Base-by-base conservation (phyloP, 225 moss, liverwort and hornwort species). In the Sphagnum contortum region DNA sequence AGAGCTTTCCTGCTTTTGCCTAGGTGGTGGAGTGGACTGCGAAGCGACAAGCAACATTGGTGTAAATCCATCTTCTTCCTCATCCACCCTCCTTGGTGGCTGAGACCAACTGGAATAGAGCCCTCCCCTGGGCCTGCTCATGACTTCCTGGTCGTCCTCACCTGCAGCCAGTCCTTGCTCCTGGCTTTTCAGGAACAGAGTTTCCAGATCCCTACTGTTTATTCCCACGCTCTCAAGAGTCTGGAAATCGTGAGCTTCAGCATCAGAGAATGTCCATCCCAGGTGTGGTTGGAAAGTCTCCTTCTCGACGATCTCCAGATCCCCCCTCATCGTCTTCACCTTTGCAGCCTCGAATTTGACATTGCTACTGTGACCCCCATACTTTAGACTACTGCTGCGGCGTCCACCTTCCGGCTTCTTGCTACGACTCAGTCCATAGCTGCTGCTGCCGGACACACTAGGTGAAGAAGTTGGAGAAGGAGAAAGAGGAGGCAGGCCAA, bases 1-100 rank as follows among this genome's bases (percentile, higher is more conserved):
- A 44, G 78, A 72, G 57, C 84, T 81, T 72, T 84, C 84, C 75
- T 84, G 84, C 63, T 75, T 84, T 75, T 84, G 80, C 53, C 3
- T 75, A 1, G 84, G 67, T 54, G 84, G 81, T 61, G 76, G 76
- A 6, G 73, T 75, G 29, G 67, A 49, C 67, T 67, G 67, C 67
- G 52, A 49, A 1, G 64, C 64, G 3, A 11, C 51, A 48, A 47
- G 57, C 49, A 58, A 5, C 50, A 67, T 59, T 12, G 67, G 58
- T 9, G 59, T 3, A 52, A 58, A 67, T 5, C 14, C 48, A 49
- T 67, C 14, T 44, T 10, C 59, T 8, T 67, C 49, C 7, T 49
- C 29, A 4, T 57, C 67, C 47, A 5, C 52, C 6, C 9, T 9
- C 52, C 52, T 52, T 6, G 58, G 49, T 49, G 48, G 58, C 3